Conservation (phyloP, 768 basidiomycete genomes). For the Leccinum variicolor region DNA sequence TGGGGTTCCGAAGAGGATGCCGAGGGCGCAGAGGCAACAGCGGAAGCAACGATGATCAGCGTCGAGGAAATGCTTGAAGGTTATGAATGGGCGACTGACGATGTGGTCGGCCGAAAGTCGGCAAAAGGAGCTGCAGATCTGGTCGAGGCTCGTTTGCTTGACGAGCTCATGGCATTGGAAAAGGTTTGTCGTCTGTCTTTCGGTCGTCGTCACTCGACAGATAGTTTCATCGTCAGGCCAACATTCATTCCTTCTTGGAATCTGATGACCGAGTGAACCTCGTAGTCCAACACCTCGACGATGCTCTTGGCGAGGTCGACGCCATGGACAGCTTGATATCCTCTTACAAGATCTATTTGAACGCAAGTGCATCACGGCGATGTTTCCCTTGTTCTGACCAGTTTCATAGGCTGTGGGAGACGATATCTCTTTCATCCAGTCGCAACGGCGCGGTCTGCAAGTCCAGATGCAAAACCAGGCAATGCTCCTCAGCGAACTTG, state of each 20-base stretch:
- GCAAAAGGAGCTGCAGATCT: constrained; percentile 79
- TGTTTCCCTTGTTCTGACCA: constrained; percentile 9
- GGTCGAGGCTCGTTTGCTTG: constrained; percentile 84
- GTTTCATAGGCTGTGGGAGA: constrained; percentile 78
- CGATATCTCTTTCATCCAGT: constrained; percentile 94
- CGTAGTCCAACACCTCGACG: constrained; percentile 87
- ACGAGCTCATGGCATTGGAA: constrained; percentile 90
- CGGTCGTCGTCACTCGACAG: background rate
- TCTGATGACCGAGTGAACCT: constrained; percentile 86
- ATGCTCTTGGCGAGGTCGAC: constrained; percentile 85
- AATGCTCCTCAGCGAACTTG: constrained; percentile 76
- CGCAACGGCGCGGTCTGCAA: constrained; percentile 93
- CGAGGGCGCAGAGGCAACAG: constrained; percentile 64
- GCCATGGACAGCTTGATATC: constrained; percentile 86
- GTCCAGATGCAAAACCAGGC: constrained; percentile 97
- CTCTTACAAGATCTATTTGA: constrained; percentile 94
- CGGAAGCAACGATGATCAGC: constrained; percentile 80
- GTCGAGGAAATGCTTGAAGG: constrained; percentile 99
- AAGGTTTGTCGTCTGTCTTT: constrained; percentile 52
- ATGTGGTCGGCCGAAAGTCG: constrained; percentile 62
- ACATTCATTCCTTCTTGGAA: constrained; percentile 96
- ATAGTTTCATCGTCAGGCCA: constrained; percentile 50
- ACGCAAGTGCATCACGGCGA: constrained; percentile 51
- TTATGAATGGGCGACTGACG: constrained; percentile 92
- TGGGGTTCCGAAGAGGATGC: constrained; percentile 48